These are phyloP conservation scores for Sporothrix curviconia DNA, from an alignment of 2,329 filamentous ascomycete species.

Conservation along the genomic window DNA sequence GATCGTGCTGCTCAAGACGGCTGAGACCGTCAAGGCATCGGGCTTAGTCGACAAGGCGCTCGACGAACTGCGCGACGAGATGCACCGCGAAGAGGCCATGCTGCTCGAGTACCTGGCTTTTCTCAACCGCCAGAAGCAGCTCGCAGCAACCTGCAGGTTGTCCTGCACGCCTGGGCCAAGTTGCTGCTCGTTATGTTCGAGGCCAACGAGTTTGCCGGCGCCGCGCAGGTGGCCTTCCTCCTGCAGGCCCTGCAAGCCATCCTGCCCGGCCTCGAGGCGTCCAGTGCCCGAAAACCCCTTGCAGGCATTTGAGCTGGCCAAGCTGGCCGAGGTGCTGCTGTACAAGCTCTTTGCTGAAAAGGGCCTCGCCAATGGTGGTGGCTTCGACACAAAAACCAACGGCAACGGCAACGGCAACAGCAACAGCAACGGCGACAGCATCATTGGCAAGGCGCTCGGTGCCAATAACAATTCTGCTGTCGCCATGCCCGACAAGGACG, in stretches of 20 bases:
- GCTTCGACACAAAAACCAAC: too few species aligned
- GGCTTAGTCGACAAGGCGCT: neutral
- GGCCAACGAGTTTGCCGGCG: conserved; percentile 69
- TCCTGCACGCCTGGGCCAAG: conserved; percentile 78
- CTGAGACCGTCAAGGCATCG: conserved; percentile 43
- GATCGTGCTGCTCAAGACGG: conserved; percentile 63
- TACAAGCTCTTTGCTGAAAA: conserved; percentile 58
- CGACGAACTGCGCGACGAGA: conserved; percentile 38
- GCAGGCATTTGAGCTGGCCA: conserved; percentile 69
- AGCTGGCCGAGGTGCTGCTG: conserved; percentile 65
- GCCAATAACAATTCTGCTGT: conserved; percentile 21
- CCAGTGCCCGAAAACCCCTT: conserved; percentile 61
- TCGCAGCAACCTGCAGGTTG: conserved; percentile 54
- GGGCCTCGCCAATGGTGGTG: conserved; percentile 23
- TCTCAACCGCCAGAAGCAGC: conserved; percentile 56
- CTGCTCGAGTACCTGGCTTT: conserved; percentile 57
- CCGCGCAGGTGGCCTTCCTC: conserved; percentile 68
- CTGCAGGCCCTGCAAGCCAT: conserved; percentile 82
- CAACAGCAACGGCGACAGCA: neutral
- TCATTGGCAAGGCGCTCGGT: too few species aligned
- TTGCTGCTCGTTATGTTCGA: conserved; percentile 78
- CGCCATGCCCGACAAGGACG: conserved; percentile 35
- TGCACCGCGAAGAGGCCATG: conserved; percentile 54
- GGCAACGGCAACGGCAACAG: neutral
- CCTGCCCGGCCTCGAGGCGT: conserved; percentile 76